Base-by-base conservation (phyloP, 108 stramenopile species). In the Ochromonas danica region DNA sequence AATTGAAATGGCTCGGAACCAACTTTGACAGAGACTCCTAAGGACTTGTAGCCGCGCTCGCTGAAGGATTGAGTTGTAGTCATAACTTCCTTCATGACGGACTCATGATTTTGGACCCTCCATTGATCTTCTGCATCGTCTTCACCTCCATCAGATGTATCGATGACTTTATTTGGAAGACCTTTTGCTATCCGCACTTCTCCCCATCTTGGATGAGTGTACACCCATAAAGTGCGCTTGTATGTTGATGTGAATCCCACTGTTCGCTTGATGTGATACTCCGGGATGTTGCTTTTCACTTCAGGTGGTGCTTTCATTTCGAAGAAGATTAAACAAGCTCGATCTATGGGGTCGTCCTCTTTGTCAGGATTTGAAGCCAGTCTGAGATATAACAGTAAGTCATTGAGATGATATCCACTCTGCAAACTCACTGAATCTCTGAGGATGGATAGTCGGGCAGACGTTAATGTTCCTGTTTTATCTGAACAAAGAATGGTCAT, bases 391-490 rank as follows among this genome's bases (percentile, higher is more conserved):
- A 81, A 70, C 40, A 91, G 70, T 1, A 91, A 88, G 25, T 91
- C 85, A 17, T 84, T 80, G 0, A 84, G 61, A 17, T 78, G 85
- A 63, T 88, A 92, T 22, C 80, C 89, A 33, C 71, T 87, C 22
- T 77, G 67, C 40, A 84, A 67, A 42, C 79, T 86, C 39, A 91
- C 84, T n/a, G 70, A 61, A 14, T 92, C 90, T 1, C 28, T 39
- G 45, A 30, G 36, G 62, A 94, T 85, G 43, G 91, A 89, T 82
- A 94, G 91, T 42, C 91, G 83, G 6, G 92, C 92, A 36, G 91
- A 91, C 31, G 93, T 94, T 40, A 94, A 77, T 30, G 94, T 94
- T 65, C 94, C 94, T 10, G 94, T 94, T 85, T 94, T 93, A 83
- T 92, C 91, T 71, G 83, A 88, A 80, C 93, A 93, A 57, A 94